Percentiles rank a stretch among this genome's conserved stretches.
Evolutionary conservation across 2,329 filamentous ascomycete species (phyloP).

Genomic region (Pseudogymnoascus verrucosus): DNA sequence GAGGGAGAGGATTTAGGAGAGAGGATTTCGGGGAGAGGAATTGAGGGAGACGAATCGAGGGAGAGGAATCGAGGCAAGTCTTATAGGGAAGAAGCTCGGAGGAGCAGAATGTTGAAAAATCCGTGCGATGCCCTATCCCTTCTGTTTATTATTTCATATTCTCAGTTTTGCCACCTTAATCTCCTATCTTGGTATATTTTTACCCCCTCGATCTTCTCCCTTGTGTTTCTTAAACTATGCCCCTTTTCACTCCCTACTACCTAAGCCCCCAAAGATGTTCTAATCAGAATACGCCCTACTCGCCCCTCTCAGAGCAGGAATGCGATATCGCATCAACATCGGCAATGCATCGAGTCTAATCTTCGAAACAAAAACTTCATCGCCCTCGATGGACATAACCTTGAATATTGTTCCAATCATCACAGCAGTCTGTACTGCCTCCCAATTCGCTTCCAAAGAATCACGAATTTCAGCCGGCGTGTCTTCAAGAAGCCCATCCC

Average conservation of each 20-base stretch:
- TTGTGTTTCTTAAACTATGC: no score
- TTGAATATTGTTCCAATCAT: constrained; percentile 8
- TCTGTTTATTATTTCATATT: no score
- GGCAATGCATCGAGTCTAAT: not conserved
- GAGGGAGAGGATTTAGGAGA: not conserved
- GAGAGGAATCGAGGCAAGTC: no score
- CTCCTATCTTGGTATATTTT: no score
- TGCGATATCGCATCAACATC: not conserved
- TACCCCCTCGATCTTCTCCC: no score
- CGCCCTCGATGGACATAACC: not conserved
- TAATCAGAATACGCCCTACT: not conserved
- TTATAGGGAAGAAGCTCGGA: no score
- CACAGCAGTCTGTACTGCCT: not conserved
- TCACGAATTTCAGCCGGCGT: not conserved
- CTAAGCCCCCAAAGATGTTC: not conserved
- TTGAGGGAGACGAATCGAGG: no score
- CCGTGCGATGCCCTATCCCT: no score
- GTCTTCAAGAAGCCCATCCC: constrained; percentile 9
- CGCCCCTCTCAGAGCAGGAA: not conserved
- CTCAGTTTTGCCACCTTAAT: no score
- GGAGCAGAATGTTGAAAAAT: no score
- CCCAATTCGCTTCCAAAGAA: not conserved
- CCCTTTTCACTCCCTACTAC: not conserved
- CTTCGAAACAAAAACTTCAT: not conserved
- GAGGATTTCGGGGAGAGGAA: no score